These are phyloP conservation scores for Pseudogymnoascus sp. DNA, from an alignment of 2,329 filamentous ascomycete species.

Conservation along the genomic window DNA sequence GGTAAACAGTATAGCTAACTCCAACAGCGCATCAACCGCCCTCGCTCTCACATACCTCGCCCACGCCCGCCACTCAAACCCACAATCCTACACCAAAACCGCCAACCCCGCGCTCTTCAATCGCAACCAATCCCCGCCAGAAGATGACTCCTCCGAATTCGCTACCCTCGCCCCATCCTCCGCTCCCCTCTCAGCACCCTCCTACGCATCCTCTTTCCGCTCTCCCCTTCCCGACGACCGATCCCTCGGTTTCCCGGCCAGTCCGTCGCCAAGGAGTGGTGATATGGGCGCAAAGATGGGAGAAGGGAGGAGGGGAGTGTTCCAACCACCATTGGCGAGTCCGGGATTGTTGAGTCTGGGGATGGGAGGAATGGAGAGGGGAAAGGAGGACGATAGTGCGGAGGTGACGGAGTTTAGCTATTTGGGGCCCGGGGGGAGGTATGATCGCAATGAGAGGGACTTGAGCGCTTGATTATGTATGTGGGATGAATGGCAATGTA, in stretches of 20 bases:
- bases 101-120: neutral
- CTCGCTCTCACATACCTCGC: neutral
- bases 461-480: neutral
- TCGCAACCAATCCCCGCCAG: neutral
- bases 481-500: neutral
- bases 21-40: neutral
- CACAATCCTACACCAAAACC: neutral
- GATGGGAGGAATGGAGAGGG: neutral
- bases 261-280: neutral
- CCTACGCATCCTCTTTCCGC: neutral
- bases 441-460: neutral
- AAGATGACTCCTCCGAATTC: neutral
- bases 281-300: neutral
- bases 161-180: neutral
- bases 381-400: neutral
- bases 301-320: neutral
- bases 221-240: neutral
- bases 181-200: neutral
- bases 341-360: neutral
- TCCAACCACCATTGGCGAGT: neutral
- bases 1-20: neutral
- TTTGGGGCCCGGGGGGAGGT: neutral
- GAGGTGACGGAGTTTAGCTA: neutral
- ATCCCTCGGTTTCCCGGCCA: neutral
- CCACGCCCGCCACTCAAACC: slow-evolving; percentile 3